Evolutionary conservation across 768 basidiomycete genomes (phyloP), one percentile per base, ranked within the genome.

Genomic region (Exsudoporus frostii): DNA sequence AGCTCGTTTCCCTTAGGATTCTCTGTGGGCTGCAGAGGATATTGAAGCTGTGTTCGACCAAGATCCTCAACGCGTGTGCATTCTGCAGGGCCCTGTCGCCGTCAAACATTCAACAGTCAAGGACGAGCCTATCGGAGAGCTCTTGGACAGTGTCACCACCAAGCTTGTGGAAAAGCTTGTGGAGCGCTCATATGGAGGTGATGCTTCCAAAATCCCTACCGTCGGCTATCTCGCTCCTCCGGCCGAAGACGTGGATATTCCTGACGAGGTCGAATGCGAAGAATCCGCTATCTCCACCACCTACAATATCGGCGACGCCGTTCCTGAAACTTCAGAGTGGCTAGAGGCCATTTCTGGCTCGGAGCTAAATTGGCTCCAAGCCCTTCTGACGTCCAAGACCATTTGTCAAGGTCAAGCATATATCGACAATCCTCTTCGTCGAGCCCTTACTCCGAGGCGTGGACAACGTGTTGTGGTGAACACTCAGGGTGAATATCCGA

Each of bases 21-120:
- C 96, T 7, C 83, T 98, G 11, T 98, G 96, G 95, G 90, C 90
- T 37, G 90, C 93, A 3, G 96, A 98, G 71, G 97, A 99, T 69
- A 94, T 98, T 58, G 97, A 98, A 56, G 96, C 95, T 14, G 94
- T 99, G 38, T 97, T 98, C 65, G 97, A 98, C 73, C 93, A 96
- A 74, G 97, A 98, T 71, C 96, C 96, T 24, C 92, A 99, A 71
- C 88, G 97, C 56, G 95, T 98, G 25, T 96, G 93, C 66, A 96
- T 99, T 62, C 83, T 99, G 48, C 94, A 97, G 73, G 97, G 97
- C 20, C 97, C 97, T 14, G 88, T 99, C 45, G 94, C 97, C 1
- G 92, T 84, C 56, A 94, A 90, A 71, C 85, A 92, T 71, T 85
- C 92, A 9, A 84, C 76, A 38, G 76, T 84, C 64, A 96, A 93